A percentile compares a stretch with the other conserved stretches of the same genome.
These are phyloP conservation scores for Pichiaceae sp. DNA, from an alignment of 1,139 yeast genomes.

Conservation along the genomic window DNA sequence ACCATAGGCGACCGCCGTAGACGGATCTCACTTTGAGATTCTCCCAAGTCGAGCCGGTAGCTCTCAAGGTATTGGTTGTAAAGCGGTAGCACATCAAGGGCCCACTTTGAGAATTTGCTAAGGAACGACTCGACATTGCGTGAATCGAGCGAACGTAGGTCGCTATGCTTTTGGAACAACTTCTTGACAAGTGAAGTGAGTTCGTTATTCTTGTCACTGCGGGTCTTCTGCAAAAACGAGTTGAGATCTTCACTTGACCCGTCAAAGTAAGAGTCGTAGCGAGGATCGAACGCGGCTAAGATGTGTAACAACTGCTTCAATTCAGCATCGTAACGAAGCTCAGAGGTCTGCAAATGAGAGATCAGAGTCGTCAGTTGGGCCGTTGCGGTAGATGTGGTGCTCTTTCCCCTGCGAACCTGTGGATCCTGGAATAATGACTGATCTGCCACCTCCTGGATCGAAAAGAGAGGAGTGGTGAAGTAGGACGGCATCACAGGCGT, in stretches of 20 bases:
- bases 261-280: constrained; percentile 21
- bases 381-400: not conserved
- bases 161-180: constrained; percentile 12
- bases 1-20: constrained; percentile 33
- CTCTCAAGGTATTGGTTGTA: constrained; percentile 23
- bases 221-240: constrained; percentile 12
- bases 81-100: constrained; percentile 7
- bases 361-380: not conserved
- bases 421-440: constrained; percentile 1
- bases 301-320: constrained; percentile 13
- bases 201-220: constrained; percentile 13
- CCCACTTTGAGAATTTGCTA: constrained; percentile 17
- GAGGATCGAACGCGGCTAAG: constrained; percentile 17
- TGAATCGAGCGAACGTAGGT: constrained; percentile 8
- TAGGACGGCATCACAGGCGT: constrained; percentile 9
- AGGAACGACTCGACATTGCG: constrained; percentile 2
- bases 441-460: constrained; percentile 13
- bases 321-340: constrained; percentile 13
- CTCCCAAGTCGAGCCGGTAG: constrained; percentile 26
- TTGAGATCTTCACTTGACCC: constrained; percentile 17
- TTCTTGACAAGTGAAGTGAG: constrained; percentile 9
- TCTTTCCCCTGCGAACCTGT: not conserved
- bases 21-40: constrained; percentile 26
- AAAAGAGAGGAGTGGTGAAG: constrained; percentile 12
- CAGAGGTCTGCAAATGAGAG: constrained; percentile 8